These are phyloP conservation scores for Orychophragmus violaceus DNA, from an alignment of 345 rosid species.

Conservation along the genomic window DNA sequence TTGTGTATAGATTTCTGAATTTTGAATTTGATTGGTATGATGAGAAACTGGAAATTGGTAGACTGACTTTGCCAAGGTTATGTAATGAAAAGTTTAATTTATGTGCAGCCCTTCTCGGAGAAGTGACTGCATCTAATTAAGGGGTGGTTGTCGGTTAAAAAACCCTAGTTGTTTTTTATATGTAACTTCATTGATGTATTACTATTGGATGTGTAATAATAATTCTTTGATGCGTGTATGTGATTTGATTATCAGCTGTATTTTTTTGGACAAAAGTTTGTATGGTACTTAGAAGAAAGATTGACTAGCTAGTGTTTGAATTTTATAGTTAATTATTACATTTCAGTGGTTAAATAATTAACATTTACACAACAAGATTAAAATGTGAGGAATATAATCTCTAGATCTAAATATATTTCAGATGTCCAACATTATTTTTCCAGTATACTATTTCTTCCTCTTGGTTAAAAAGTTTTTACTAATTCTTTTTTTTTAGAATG, in stretches of 20 bases:
- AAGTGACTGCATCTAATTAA: conserved; percentile 21
- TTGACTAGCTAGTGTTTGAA: neutral
- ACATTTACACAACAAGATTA: neutral
- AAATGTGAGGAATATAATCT: neutral
- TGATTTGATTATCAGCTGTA: conserved; percentile 1
- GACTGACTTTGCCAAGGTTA: conserved; percentile 9
- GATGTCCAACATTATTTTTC: neutral
- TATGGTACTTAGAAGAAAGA: conserved; percentile 8
- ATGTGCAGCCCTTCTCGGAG: conserved; percentile 23
- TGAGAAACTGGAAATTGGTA: conserved; percentile 8
- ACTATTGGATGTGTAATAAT: conserved; percentile 3
- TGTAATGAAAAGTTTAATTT: conserved; percentile 9
- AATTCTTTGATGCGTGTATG: conserved; percentile 16
- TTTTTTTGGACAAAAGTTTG: neutral
- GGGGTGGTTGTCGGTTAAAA: neutral
- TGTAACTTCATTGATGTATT: conserved; percentile 20
- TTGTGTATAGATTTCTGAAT: neutral
- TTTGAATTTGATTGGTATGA: conserved; percentile 1
- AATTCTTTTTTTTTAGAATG: neutral
- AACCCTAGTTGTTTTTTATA: conserved; percentile 12
- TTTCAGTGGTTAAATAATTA: neutral
- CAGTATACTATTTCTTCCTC: neutral
- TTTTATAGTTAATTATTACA: neutral
- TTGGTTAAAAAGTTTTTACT: neutral
- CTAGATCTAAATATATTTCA: neutral